These are phyloP conservation scores for Metarhizium brunneum DNA, from an alignment of 2,329 filamentous ascomycete species.

Conservation along the genomic window DNA sequence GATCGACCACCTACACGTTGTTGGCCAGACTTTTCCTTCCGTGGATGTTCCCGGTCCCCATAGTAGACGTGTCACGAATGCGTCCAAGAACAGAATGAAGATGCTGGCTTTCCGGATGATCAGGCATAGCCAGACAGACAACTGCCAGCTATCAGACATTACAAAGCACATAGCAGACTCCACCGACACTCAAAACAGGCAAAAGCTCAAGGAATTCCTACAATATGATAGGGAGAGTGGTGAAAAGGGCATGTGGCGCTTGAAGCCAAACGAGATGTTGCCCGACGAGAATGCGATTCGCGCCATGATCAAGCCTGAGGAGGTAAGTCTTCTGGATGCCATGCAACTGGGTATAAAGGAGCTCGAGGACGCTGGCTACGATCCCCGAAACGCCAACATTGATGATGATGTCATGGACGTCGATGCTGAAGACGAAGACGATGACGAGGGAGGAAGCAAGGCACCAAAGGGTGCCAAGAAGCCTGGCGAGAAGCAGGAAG, in stretches of 20 bases:
- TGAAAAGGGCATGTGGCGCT: constrained; percentile 72
- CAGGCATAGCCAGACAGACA: constrained; percentile 59
- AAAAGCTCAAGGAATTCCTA: constrained; percentile 96
- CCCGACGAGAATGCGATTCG: constrained; percentile 76
- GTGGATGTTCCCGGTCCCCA: constrained; percentile 90
- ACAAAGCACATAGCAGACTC: constrained; percentile 89
- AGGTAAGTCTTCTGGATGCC: constrained; percentile 86
- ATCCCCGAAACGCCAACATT: constrained; percentile 48
- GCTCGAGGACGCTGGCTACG: constrained; percentile 83
- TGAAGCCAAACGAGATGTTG: constrained; percentile 61
- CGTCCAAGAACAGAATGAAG: constrained; percentile 92
- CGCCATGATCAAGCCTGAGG: constrained; percentile 86
- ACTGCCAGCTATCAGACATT: constrained; percentile 71
- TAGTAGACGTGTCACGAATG: constrained; percentile 89
- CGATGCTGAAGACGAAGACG: constrained; percentile 47
- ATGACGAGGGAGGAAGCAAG: constrained; percentile 33
- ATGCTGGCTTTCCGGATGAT: constrained; percentile 92
- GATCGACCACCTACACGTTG: constrained; percentile 82
- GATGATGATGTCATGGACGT: constrained; percentile 59
- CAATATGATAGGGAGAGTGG: constrained; percentile 68
- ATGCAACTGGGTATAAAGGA: constrained; percentile 95
- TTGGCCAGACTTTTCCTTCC: constrained; percentile 87
- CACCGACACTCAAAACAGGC: constrained; percentile 88
- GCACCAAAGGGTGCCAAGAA: constrained; percentile 32
- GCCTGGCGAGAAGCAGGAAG: constrained; percentile 42